phyloP scores from a whole-genome alignment of 2,329 filamentous ascomycete genomes.

The Rasamsonia emersonii region DNA sequence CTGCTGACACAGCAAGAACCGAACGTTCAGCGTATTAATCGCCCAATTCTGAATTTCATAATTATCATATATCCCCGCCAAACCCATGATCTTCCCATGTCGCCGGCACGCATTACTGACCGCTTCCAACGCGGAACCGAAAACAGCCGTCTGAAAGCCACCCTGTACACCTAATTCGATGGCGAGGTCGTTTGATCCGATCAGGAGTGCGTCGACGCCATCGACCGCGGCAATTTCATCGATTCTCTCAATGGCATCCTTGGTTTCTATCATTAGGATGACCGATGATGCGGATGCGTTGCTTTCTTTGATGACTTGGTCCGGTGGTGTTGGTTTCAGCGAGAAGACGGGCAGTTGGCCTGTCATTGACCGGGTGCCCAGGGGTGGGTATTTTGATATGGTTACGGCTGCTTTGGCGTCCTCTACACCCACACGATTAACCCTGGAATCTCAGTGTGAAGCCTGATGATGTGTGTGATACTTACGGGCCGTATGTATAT shows the following conservation, averaged over 20 bases:
- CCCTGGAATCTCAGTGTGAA: too few relatives aligned
- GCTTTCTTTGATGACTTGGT: slow-evolving; percentile 3
- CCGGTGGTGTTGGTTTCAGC: neutral
- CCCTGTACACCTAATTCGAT: slow-evolving; percentile 17
- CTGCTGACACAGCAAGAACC: slow-evolving; percentile 1
- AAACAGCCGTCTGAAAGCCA: slow-evolving; percentile 6
- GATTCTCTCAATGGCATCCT: slow-evolving; percentile 14
- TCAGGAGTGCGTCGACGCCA: slow-evolving; percentile 22
- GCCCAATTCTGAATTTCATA: neutral
- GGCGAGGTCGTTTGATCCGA: slow-evolving; percentile 24
- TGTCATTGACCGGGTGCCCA: slow-evolving; percentile 1
- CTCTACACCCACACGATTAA: neutral
- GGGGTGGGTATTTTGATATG: slow-evolving; percentile 4
- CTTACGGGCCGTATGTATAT: slow-evolving; percentile 14
- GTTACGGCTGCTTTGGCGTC: slow-evolving; percentile 2
- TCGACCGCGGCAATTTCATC: slow-evolving; percentile 23
- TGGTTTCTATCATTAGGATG: slow-evolving; percentile 14
- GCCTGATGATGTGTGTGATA: neutral
- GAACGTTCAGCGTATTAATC: neutral
- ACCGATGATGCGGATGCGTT: slow-evolving; percentile 10
- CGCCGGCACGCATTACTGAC: neutral
- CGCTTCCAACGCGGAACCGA: neutral
- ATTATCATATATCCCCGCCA: slow-evolving; percentile 1
- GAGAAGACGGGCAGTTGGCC: slow-evolving; percentile 1
- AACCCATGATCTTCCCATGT: slow-evolving; percentile 4